Conservation (phyloP, 2,329 filamentous ascomycete species). For the Colletotrichum viniferum region DNA sequence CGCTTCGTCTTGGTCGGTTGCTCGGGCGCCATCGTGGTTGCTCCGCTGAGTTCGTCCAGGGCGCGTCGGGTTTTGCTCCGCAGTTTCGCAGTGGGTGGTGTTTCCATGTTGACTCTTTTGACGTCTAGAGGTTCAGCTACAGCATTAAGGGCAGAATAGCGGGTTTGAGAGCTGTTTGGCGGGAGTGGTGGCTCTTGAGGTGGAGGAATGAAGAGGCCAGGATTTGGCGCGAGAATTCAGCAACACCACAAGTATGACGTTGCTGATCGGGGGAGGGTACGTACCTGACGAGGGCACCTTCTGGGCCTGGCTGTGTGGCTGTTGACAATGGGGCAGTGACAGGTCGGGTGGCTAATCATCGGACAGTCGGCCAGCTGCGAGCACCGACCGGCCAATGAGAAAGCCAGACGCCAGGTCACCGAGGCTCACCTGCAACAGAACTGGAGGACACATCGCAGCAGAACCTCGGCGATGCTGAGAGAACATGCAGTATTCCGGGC, state of each 20-base stretch:
- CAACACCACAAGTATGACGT: conserved; percentile 16
- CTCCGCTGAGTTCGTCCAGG: conserved; percentile 19
- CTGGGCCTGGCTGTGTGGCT: not conserved
- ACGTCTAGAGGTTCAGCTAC: not conserved
- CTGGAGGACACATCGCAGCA: conserved; percentile 10
- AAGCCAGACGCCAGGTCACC: not conserved
- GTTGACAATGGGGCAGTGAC: not conserved
- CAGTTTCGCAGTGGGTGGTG: conserved; percentile 19
- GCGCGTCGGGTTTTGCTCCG: conserved; percentile 20
- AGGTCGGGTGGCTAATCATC: not conserved
- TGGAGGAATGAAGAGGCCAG: not conserved
- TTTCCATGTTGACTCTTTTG: conserved; percentile 11
- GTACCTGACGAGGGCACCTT: not conserved
- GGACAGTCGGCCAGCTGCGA: not conserved
- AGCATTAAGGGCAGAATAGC: conserved; percentile 6
- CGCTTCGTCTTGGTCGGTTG: conserved; percentile 32
- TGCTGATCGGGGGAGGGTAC: not conserved
- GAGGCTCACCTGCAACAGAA: not conserved
- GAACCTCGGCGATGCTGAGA: not conserved
- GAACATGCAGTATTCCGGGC: not conserved
- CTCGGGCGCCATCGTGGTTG: not conserved
- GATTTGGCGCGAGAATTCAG: conserved; percentile 12
- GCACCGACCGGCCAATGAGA: not conserved
- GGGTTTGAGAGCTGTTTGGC: not conserved
- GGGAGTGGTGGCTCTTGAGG: not conserved